Evolutionary conservation across 2,329 filamentous ascomycete genomes (phyloP).

Genomic region (Diaporthe nobilis): DNA sequence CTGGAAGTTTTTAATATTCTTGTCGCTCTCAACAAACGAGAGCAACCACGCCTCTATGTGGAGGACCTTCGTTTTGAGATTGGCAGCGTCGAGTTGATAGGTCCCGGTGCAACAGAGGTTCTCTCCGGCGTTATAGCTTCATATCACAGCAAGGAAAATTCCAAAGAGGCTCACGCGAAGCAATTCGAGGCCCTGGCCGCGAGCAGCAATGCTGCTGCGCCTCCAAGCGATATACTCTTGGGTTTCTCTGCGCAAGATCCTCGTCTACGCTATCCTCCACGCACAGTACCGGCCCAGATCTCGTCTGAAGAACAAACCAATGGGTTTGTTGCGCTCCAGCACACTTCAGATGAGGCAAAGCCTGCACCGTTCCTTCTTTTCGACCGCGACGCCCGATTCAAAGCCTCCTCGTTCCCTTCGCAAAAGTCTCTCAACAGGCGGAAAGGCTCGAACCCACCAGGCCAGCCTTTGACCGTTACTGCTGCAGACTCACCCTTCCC

Average conservation of each 20-base stretch:
- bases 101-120: slow-evolving; percentile 83
- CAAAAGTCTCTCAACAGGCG: slow-evolving; percentile 88
- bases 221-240: slow-evolving; percentile 80
- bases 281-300: slow-evolving; percentile 59
- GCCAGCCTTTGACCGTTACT: slow-evolving; percentile 70
- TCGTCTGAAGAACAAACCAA: slow-evolving; percentile 38
- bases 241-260: slow-evolving; percentile 84
- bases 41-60: slow-evolving; percentile 72
- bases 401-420: slow-evolving; percentile 76
- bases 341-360: slow-evolving; percentile 50
- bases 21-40: slow-evolving; percentile 68
- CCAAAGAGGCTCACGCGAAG: slow-evolving; percentile 58
- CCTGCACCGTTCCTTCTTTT: slow-evolving; percentile 70
- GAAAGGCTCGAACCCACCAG: slow-evolving; percentile 74
- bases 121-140: slow-evolving; percentile 78
- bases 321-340: background rate
- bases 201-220: slow-evolving; percentile 76
- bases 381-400: slow-evolving; percentile 74
- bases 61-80: slow-evolving; percentile 80
- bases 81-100: slow-evolving; percentile 70
- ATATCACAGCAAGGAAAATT: slow-evolving; percentile 53
- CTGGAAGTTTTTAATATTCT: slow-evolving; percentile 77
- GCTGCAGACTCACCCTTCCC: slow-evolving; percentile 82
- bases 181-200: slow-evolving; percentile 67
- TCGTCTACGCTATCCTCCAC: slow-evolving; percentile 82